Evolutionary conservation across 441 rosid genomes (phyloP).

Genomic region (Erysimum cheiri): DNA sequence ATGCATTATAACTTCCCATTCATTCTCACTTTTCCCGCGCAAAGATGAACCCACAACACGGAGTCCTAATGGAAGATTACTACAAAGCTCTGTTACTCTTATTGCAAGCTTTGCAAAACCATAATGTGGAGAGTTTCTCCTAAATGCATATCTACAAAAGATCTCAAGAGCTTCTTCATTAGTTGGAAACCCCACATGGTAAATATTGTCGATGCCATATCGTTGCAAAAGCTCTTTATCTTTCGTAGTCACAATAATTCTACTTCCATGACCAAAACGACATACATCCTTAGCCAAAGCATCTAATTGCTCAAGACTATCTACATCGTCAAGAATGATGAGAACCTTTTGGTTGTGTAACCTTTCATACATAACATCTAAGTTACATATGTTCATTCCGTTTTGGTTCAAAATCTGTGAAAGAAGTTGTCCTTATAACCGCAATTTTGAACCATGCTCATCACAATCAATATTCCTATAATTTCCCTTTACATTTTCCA

Average conservation of each 20-base stretch:
- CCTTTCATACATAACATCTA: conserved; percentile 22
- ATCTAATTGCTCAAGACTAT: neutral
- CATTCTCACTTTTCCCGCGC: neutral
- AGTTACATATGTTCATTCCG: neutral
- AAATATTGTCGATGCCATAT: neutral
- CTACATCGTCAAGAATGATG: conserved; percentile 8
- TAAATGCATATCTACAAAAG: conserved; percentile 34
- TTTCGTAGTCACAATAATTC: conserved; percentile 27
- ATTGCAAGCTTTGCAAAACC: conserved; percentile 1
- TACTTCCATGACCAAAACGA: conserved; percentile 32
- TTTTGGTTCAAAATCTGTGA: neutral
- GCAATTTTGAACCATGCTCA: neutral
- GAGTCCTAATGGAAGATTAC: conserved; percentile 42
- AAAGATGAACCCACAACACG: conserved; percentile 38
- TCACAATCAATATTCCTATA: neutral
- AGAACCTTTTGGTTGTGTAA: neutral
- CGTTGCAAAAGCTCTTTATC: conserved; percentile 18
- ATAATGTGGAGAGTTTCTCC: neutral
- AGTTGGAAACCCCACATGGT: conserved; percentile 1
- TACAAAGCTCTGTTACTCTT: conserved; percentile 8
- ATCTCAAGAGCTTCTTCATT: conserved; percentile 38
- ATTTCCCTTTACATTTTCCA: conserved; percentile 9
- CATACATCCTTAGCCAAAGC: conserved; percentile 1
- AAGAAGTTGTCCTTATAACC: conserved; percentile 1
- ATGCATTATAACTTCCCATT: conserved; percentile 27